phyloP scores from a whole-genome alignment of 2,329 filamentous ascomycete species.

The Fusarium irregulare region DNA sequence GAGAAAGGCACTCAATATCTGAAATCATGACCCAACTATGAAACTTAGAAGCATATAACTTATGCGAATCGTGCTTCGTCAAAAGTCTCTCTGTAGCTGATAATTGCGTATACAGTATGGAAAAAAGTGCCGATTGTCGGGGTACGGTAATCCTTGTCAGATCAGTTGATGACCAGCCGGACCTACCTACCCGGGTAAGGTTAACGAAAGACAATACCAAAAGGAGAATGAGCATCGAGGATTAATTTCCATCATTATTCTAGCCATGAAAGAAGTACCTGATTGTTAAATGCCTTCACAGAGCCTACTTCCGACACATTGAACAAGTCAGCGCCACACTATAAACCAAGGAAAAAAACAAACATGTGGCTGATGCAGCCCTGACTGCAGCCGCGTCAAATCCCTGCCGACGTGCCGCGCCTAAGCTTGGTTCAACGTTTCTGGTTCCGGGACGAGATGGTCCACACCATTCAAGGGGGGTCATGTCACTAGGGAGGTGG shows the following conservation, averaged over 20 bases:
- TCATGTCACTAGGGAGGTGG: constrained; percentile 2
- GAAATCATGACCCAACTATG: background rate
- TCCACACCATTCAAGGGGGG: constrained; percentile 28
- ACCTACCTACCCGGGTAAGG: too few species aligned
- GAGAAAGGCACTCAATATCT: background rate
- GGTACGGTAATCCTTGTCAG: background rate
- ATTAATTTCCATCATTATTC: background rate
- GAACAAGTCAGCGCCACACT: constrained; percentile 15
- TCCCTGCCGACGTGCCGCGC: constrained; percentile 46
- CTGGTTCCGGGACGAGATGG: constrained; percentile 39
- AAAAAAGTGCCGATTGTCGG: background rate
- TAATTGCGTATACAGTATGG: background rate
- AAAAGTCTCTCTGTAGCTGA: background rate
- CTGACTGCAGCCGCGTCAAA: constrained; percentile 42
- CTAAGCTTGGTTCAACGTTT: constrained; percentile 50
- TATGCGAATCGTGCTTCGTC: background rate
- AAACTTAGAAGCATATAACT: background rate
- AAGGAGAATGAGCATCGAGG: background rate
- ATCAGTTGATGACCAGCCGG: background rate
- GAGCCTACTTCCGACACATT: background rate
- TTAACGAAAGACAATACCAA: background rate
- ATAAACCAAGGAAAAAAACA: constrained; percentile 33
- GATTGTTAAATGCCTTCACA: background rate
- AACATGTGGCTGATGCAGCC: constrained; percentile 42
- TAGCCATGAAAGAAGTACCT: background rate